Evolutionary conservation across 2,329 filamentous ascomycete species (phyloP).

Genomic region (Fusarium vanettenii): DNA sequence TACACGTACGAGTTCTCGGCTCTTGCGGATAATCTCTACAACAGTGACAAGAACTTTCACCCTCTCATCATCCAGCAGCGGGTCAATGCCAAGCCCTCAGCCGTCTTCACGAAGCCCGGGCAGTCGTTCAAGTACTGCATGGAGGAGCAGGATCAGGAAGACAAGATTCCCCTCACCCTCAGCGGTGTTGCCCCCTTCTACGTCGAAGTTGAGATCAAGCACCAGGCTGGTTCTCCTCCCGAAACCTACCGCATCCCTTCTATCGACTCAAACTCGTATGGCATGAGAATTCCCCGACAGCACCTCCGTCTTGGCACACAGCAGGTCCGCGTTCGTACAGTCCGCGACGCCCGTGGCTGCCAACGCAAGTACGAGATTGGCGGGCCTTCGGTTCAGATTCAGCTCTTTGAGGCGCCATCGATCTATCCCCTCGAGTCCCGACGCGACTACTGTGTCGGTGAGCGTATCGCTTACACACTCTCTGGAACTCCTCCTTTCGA

Average conservation of each 20-base stretch:
- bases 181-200: constrained; percentile 89
- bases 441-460: constrained; percentile 93
- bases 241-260: constrained; percentile 86
- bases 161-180: constrained; percentile 87
- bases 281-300: constrained; percentile 85
- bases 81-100: constrained; percentile 85
- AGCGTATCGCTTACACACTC: constrained; percentile 91
- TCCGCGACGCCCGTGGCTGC: constrained; percentile 89
- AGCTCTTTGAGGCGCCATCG: constrained; percentile 91
- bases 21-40: constrained; percentile 88
- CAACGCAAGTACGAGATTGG: constrained; percentile 79
- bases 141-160: constrained; percentile 82
- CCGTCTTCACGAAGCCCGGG: constrained; percentile 84
- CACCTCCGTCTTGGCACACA: constrained; percentile 91
- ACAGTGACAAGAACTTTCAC: constrained; percentile 74
- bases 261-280: constrained; percentile 79
- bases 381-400: constrained; percentile 84
- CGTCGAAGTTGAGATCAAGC: constrained; percentile 92
- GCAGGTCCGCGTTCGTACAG: constrained; percentile 87
- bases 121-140: constrained; percentile 97
- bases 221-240: constrained; percentile 82
- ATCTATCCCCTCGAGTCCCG: constrained; percentile 89
- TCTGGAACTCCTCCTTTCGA: constrained; percentile 93
- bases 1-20: constrained; percentile 90
- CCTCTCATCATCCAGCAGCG: constrained; percentile 81